Percentiles rank a stretch among this genome's conserved stretches.
Evolutionary conservation across 2,329 filamentous ascomycete genomes (phyloP).

Genomic region (Chalaropsis thielavioides): DNA sequence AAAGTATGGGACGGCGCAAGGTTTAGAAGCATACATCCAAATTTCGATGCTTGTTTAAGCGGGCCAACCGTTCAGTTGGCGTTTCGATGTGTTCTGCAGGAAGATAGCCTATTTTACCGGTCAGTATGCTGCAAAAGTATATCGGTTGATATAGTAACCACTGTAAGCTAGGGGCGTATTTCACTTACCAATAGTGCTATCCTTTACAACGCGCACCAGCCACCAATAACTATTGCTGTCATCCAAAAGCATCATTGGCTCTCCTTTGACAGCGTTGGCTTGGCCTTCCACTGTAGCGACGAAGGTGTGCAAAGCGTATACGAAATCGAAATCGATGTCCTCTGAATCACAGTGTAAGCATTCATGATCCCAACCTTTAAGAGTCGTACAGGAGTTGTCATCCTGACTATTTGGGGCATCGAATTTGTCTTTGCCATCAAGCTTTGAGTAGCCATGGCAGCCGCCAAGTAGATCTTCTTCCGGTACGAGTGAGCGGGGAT

Average conservation of each 20-base stretch:
- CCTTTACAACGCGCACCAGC: conserved; percentile 92
- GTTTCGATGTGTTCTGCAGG: conserved; percentile 98
- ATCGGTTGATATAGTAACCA: neutral
- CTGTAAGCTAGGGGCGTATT: neutral
- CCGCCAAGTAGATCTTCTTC: neutral
- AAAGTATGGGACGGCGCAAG: neutral
- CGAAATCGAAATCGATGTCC: conserved; percentile 99
- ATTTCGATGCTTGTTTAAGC: conserved; percentile 94
- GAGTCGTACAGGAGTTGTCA: conserved; percentile 48
- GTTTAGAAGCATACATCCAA: conserved; percentile 58
- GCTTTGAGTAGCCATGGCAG: conserved; percentile 25
- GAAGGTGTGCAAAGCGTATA: conserved; percentile 95
- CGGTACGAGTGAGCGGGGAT: conserved; percentile 3
- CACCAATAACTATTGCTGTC: conserved; percentile 99
- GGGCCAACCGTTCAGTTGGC: conserved; percentile 81
- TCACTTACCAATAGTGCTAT: conserved; percentile 68
- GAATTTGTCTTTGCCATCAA: conserved; percentile 30
- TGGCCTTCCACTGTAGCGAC: conserved; percentile 96
- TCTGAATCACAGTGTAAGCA: conserved; percentile 82
- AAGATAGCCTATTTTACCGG: conserved; percentile 55
- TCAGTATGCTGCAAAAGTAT: conserved; percentile 20
- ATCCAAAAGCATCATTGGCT: conserved; percentile 95
- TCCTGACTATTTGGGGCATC: neutral
- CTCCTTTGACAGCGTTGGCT: conserved; percentile 94
- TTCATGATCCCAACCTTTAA: conserved; percentile 60